Conservation (phyloP, 2,329 filamentous ascomycete species). For the Arthroderma sp. region DNA sequence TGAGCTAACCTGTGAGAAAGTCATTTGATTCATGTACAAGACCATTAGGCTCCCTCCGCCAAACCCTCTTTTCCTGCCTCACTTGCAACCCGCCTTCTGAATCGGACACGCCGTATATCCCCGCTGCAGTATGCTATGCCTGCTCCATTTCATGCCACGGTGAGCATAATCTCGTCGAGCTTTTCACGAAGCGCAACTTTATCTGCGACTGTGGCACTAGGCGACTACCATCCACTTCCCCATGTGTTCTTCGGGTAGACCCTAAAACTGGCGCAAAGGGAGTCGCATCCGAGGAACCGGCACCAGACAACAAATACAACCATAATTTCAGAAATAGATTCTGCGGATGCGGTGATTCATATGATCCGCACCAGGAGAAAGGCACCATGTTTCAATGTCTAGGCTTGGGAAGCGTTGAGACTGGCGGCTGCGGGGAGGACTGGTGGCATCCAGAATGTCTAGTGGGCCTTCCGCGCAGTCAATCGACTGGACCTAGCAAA, state of each 20-base stretch:
- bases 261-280: conserved; percentile 61
- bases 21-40: conserved; percentile 91
- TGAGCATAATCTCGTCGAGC: conserved; percentile 85
- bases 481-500: conserved; percentile 25
- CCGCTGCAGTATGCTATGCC: conserved; percentile 86
- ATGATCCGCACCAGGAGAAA: conserved; percentile 78
- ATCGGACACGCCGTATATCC: conserved; percentile 43
- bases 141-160: conserved; percentile 96
- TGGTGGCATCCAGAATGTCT: conserved; percentile 96
- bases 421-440: conserved; percentile 86
- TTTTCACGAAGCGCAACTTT: conserved; percentile 92
- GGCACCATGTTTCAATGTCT: conserved; percentile 98
- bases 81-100: conserved; percentile 69
- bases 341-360: conserved; percentile 77
- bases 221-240: conserved; percentile 54
- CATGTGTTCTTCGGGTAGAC: conserved; percentile 65
- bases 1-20: conserved; percentile 30
- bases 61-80: conserved; percentile 81
- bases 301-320: conserved; percentile 75
- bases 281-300: conserved; percentile 58
- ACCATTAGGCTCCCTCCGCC: conserved; percentile 73
- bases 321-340: conserved; percentile 91
- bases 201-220: conserved; percentile 92
- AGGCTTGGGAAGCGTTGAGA: conserved; percentile 64
- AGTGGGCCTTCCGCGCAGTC: conserved; percentile 62